Percentiles rank a stretch among this genome's conserved stretches.
Conservation (phyloP, 306 rosid species). For the Trifolium dubium region DNA sequence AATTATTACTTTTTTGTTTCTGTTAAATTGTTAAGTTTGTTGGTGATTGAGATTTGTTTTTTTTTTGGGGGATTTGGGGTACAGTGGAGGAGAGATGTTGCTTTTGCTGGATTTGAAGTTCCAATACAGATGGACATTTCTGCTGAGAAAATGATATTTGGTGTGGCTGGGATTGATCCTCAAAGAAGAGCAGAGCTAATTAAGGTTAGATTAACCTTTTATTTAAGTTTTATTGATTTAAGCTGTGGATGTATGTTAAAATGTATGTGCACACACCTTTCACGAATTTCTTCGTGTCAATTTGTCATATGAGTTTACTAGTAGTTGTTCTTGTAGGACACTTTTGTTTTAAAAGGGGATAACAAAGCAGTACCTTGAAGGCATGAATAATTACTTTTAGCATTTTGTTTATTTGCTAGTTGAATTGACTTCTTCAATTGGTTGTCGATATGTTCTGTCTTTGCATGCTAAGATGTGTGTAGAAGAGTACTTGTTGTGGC, state of each 20-base stretch:
- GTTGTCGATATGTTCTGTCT: neutral
- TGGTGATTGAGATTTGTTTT: conserved; percentile 1
- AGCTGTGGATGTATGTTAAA: neutral
- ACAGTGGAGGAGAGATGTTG: conserved; percentile 95
- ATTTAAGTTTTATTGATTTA: neutral
- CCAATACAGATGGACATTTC: conserved; percentile 92
- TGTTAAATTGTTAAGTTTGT: neutral
- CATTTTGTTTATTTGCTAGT: conserved; percentile 3
- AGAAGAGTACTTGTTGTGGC: neutral
- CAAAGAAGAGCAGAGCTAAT: conserved; percentile 80
- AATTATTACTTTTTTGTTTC: conserved; percentile 10
- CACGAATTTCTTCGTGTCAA: neutral
- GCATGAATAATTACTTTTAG: neutral
- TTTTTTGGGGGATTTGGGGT: neutral
- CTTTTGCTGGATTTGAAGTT: conserved; percentile 92
- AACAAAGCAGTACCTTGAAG: neutral
- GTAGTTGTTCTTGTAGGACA: neutral
- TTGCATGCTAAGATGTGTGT: conserved; percentile 17
- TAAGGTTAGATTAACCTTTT: conserved; percentile 55
- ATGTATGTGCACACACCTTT: neutral
- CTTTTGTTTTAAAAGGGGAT: neutral
- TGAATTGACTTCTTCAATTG: neutral
- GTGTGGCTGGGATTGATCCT: conserved; percentile 79
- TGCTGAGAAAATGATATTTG: conserved; percentile 81
- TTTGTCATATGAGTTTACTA: neutral